Evolutionary conservation across 352 stramenopile species (phyloP).

Genomic region (Phytophthora fragariae): DNA sequence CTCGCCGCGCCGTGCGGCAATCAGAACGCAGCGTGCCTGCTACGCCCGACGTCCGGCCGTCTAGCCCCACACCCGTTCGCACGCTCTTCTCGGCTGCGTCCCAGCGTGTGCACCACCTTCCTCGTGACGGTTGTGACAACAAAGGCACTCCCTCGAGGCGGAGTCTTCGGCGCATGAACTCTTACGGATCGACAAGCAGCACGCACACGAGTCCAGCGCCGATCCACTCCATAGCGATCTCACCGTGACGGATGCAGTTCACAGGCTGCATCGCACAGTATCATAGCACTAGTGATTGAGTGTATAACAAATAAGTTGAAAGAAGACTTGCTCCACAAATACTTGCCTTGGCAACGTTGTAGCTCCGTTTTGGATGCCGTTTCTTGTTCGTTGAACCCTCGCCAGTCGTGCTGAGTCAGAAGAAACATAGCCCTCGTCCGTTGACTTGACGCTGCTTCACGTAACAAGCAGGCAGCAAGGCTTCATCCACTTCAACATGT

Average conservation of each 20-base stretch:
- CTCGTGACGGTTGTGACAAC: conserved; percentile 10
- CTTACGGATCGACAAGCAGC: conserved; percentile 28
- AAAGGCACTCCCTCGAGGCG: conserved; percentile 22
- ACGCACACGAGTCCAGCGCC: conserved; percentile 20
- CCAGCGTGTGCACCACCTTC: conserved; percentile 30
- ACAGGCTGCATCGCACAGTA: not conserved
- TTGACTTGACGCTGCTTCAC: conserved; percentile 7
- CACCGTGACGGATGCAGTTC: conserved; percentile 7
- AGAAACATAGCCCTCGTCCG: not conserved
- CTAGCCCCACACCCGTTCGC: conserved; percentile 51
- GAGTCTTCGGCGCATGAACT: conserved; percentile 21
- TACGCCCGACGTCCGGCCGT: conserved; percentile 36
- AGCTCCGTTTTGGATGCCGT: conserved; percentile 2
- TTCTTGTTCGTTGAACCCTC: conserved; percentile 1
- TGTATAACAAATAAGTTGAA: conserved; percentile 6
- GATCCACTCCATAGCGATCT: conserved; percentile 30
- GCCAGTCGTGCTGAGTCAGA: not conserved
- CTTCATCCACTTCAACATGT: no score
- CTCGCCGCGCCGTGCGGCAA: conserved; percentile 64
- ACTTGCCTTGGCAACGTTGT: not conserved
- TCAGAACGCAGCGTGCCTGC: conserved; percentile 54
- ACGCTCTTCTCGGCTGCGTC: conserved; percentile 30
- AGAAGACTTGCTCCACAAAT: conserved; percentile 7
- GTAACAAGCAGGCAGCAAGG: not conserved
- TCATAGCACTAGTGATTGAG: conserved; percentile 8